A percentile compares a stretch with the other conserved stretches of the same genome.
phyloP scores from a whole-genome alignment of 2,329 filamentous ascomycete genomes.

The Pseudogymnoascus sp. region DNA sequence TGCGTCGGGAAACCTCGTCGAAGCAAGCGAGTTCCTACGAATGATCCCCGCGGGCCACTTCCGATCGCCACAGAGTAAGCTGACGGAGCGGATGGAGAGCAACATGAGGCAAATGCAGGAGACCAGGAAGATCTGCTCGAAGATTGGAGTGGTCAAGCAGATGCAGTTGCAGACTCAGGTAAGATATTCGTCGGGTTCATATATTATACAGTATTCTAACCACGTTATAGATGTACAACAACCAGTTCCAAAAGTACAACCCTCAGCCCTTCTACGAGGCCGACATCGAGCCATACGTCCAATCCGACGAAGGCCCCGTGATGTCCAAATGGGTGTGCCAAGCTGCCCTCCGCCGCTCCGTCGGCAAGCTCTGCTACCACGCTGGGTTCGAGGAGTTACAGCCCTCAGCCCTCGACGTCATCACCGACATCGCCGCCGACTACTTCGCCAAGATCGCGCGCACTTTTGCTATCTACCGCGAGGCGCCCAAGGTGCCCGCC shows the following conservation, averaged over 20 bases:
- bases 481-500: conserved; percentile 66
- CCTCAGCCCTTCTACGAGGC: conserved; percentile 79
- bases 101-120: conserved; percentile 96
- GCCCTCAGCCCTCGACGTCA: conserved; percentile 81
- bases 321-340: conserved; percentile 78
- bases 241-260: conserved; percentile 96
- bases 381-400: conserved; percentile 96
- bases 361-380: conserved; percentile 92
- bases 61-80: conserved; percentile 60
- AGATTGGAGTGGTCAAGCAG: conserved; percentile 96
- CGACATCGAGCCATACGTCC: conserved; percentile 81
- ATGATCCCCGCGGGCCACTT: conserved; percentile 71
- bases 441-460: conserved; percentile 80
- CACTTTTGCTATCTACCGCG: conserved; percentile 73
- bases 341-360: conserved; percentile 77
- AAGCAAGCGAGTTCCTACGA: conserved; percentile 73
- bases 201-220: neutral
- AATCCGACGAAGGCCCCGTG: conserved; percentile 79
- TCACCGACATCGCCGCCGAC: conserved; percentile 81
- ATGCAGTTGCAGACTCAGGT: conserved; percentile 98
- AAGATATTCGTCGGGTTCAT: conserved; percentile 25
- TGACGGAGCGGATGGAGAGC: conserved; percentile 73
- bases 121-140: conserved; percentile 88
- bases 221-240: conserved; percentile 70
- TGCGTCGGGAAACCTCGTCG: conserved; percentile 77